Evolutionary conservation across 768 basidiomycete species (phyloP).

Genomic region (Heimioporus sp.): DNA sequence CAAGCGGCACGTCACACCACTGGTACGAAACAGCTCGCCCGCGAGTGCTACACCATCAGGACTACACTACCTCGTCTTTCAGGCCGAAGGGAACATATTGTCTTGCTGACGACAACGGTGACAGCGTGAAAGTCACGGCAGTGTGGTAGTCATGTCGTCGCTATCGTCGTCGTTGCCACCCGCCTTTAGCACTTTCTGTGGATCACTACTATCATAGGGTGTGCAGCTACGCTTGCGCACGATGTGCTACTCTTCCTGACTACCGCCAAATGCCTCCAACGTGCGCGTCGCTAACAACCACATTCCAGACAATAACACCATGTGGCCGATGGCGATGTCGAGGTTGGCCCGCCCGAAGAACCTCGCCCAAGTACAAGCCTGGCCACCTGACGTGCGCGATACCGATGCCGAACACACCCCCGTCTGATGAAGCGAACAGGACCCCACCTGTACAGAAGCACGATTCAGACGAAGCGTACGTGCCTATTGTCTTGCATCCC

Average conservation of each 20-base stretch:
- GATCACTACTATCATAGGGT: conserved; percentile 61
- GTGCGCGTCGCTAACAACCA: conserved; percentile 31
- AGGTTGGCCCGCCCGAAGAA: conserved; percentile 25
- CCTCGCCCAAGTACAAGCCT: conserved; percentile 33
- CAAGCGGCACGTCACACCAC: too few relatives aligned
- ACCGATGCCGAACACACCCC: conserved; percentile 30
- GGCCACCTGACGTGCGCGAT: conserved; percentile 23
- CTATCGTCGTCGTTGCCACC: not conserved
- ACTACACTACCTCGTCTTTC: too few relatives aligned
- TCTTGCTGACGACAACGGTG: too few relatives aligned
- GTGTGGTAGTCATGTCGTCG: too few relatives aligned
- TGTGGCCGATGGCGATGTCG: conserved; percentile 32
- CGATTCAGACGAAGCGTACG: conserved; percentile 12
- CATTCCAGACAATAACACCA: conserved; percentile 25
- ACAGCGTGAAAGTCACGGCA: too few relatives aligned
- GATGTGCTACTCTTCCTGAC: conserved; percentile 30
- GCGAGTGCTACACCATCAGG: too few relatives aligned
- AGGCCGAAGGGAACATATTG: too few relatives aligned
- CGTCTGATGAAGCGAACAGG: conserved; percentile 34
- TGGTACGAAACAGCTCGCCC: too few relatives aligned
- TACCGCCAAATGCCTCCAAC: conserved; percentile 17
- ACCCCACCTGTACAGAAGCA: conserved; percentile 34
- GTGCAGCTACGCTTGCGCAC: conserved; percentile 55
- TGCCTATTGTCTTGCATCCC: not conserved
- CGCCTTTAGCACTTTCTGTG: conserved; percentile 53